A percentile compares a stretch with the other conserved stretches of the same genome.
Conservation (phyloP, 768 basidiomycete species). For the Crucibulum laeve region DNA sequence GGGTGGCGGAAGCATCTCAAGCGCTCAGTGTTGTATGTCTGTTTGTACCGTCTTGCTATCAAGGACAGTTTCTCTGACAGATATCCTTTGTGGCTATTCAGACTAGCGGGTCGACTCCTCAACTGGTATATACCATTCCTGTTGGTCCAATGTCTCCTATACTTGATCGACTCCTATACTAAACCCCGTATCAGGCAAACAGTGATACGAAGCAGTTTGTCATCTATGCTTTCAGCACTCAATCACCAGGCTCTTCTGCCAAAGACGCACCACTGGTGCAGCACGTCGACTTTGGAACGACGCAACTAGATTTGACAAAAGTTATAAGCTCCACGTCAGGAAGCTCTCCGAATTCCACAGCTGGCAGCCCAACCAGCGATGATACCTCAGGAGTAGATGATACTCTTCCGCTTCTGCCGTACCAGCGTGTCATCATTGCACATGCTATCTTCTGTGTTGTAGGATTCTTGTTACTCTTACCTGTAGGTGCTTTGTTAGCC, state of each 20-base stretch:
- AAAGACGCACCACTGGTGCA: slow-evolving; percentile 38
- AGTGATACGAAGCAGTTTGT: slow-evolving; percentile 34
- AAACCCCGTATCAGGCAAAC: slow-evolving; percentile 30
- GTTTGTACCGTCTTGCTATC: no score
- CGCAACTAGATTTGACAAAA: slow-evolving; percentile 45
- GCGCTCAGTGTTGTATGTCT: slow-evolving; percentile 33
- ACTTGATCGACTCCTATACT: neutral
- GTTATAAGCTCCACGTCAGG: slow-evolving; percentile 19
- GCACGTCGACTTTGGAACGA: slow-evolving; percentile 40
- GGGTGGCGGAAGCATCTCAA: slow-evolving; percentile 37
- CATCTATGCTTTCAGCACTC: slow-evolving; percentile 57
- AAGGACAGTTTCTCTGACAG: neutral
- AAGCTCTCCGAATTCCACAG: slow-evolving; percentile 13
- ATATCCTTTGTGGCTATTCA: slow-evolving; percentile 10
- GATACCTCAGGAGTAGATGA: slow-evolving; percentile 14
- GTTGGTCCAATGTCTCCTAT: slow-evolving; percentile 23
- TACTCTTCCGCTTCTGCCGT: slow-evolving; percentile 34
- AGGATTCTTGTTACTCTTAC: slow-evolving; percentile 51
- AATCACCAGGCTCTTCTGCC: slow-evolving; percentile 42
- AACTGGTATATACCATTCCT: slow-evolving; percentile 47
- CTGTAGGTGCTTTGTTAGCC: slow-evolving; percentile 49
- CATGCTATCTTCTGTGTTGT: slow-evolving; percentile 48
- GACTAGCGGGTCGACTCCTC: slow-evolving; percentile 36
- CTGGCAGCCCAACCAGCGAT: slow-evolving; percentile 9
- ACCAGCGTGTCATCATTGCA: slow-evolving; percentile 47